Evolutionary conservation across 768 basidiomycete genomes (phyloP), one percentile per base, ranked within the genome.

Genomic region (Punctularia strigosozonata): DNA sequence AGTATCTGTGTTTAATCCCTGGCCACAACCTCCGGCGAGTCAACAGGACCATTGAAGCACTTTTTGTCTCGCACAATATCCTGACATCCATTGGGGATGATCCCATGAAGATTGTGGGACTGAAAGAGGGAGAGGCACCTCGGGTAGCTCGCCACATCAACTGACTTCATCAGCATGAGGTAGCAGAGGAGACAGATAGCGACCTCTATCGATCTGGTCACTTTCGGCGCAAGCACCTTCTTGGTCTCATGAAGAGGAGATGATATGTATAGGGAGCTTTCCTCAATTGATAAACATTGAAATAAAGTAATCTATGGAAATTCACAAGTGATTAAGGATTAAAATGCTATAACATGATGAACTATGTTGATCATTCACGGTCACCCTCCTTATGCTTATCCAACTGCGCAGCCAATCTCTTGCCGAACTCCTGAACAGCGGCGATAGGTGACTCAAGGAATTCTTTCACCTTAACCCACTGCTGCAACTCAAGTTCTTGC

Each of bases 181-280:
- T n/a, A n/a, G n/a, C n/a, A n/a, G n/a, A n/a, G n/a, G n/a, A n/a
- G 25, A 33, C 24, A 10, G 48, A 33, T 14, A 44, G 46, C 41
- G 39, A 43, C 25, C 32, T 48, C 28, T 46, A 50, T 46, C 38
- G 44, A 8, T 18, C 41, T 4, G 49, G 49, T 7, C 22, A 49
- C 12, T 28, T 40, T 13, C 28, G 48, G 18, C 22, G 44, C 5
- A 50, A 50, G 35, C 19, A 38, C 25, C 43, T 49, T 22, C 36
- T 49, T 15, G 18, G 33, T 10, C 18, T 19, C 21, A 38, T 26
- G n/a, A n/a, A n/a, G n/a, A 34, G 8, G 10, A 10, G 10, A 10
- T 34, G 18, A 34, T 34, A 10, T 8, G 8, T 28, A 28, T 28
- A 8, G 8, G 15, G 26, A 28, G 10, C 8, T 8, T 15, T 8